Percentiles rank a stretch among this genome's conserved stretches.
These are phyloP conservation scores for Cordyceps cicadae DNA, from an alignment of 2,329 filamentous ascomycete genomes.

Conservation along the genomic window DNA sequence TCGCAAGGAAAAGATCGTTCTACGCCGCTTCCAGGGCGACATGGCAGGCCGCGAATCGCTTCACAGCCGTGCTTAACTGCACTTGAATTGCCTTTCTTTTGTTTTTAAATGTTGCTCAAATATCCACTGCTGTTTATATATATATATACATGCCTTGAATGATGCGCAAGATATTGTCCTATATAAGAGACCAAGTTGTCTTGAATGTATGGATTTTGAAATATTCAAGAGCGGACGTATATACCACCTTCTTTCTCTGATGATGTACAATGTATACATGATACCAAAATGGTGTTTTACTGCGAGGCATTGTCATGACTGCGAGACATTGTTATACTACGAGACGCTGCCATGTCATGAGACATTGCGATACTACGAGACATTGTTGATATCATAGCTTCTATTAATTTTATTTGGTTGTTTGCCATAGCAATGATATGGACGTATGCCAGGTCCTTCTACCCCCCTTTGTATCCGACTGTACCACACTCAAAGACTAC, in stretches of 20 bases:
- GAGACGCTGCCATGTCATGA: neutral
- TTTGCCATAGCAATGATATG: neutral
- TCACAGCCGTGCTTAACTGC: neutral
- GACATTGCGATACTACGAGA: neutral
- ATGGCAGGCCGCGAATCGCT: constrained; percentile 15
- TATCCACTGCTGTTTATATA: neutral
- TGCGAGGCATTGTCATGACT: too few relatives aligned
- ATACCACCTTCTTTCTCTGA: neutral
- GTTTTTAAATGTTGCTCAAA: neutral
- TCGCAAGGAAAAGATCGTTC: constrained; percentile 37
- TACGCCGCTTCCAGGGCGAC: constrained; percentile 44
- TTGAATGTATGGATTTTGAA: neutral
- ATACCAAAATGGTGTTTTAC: neutral
- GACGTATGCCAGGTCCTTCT: neutral
- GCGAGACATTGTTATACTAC: neutral
- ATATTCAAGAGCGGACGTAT: neutral
- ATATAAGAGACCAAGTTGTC: neutral
- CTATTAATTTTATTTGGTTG: neutral
- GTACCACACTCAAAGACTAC: neutral
- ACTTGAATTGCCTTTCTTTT: neutral
- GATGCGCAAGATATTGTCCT: neutral
- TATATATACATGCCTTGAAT: neutral
- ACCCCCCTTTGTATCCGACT: neutral
- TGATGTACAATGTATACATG: neutral
- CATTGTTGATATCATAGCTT: neutral